These are phyloP conservation scores for Solanum virginianum DNA, from an alignment of 257 asterid species.

Conservation along the genomic window DNA sequence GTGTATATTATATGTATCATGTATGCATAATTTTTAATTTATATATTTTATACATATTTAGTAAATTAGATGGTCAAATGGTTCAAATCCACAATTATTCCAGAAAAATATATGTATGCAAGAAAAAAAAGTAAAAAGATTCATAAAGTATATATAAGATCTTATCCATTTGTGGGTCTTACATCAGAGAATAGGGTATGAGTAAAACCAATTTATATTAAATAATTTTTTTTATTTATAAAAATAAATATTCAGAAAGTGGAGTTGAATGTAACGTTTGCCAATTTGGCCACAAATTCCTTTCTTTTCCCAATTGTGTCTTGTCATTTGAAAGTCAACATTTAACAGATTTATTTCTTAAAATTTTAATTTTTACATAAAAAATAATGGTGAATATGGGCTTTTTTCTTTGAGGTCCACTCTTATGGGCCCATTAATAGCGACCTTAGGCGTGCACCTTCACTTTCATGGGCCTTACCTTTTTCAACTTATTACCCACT, in stretches of 20 bases:
- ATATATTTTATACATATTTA: not conserved
- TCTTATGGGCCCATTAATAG: not conserved
- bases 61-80: not conserved
- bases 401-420: slow-evolving; percentile 2
- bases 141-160: not conserved
- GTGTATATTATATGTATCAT: too few species aligned
- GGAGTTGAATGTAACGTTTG: slow-evolving; percentile 4
- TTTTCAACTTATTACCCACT: not conserved
- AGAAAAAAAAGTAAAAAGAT: not conserved
- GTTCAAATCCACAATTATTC: not conserved
- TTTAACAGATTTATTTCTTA: not conserved
- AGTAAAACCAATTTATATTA: not conserved
- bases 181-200: slow-evolving; percentile 13
- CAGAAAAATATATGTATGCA: not conserved
- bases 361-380: not conserved
- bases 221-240: not conserved
- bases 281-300: slow-evolving; percentile 2
- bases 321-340: not conserved
- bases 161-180: slow-evolving; percentile 16
- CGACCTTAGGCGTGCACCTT: not conserved
- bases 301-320: not conserved
- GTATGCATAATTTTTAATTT: not conserved
- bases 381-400: not conserved
- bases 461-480: slow-evolving; percentile 4
- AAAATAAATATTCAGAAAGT: not conserved